Conservation (phyloP, 352 stramenopile species). For the Globisporangium uncinulatum region DNA sequence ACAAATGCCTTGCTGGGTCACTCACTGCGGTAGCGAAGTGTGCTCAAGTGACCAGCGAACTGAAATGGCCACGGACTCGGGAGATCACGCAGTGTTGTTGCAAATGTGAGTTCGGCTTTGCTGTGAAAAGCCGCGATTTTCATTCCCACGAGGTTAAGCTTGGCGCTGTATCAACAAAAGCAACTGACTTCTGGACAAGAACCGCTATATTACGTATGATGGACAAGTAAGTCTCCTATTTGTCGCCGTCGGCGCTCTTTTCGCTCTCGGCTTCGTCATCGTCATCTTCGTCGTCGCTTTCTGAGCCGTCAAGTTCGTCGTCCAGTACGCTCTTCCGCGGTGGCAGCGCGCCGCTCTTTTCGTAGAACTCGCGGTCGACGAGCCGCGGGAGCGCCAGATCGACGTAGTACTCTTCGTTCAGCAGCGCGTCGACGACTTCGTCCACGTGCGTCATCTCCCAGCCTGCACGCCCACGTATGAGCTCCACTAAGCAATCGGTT, state of each 20-base stretch:
- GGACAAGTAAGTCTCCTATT: too few relatives aligned
- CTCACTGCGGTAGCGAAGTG: too few relatives aligned
- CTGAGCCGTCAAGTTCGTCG: conserved; percentile 51
- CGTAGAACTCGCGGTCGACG: conserved; percentile 79
- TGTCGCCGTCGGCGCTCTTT: neutral
- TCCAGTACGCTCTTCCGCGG: conserved; percentile 67
- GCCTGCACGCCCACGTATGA: conserved; percentile 20
- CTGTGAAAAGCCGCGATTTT: too few relatives aligned
- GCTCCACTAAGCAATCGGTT: neutral
- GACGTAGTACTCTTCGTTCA: conserved; percentile 90
- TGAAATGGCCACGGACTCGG: too few relatives aligned
- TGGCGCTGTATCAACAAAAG: too few relatives aligned
- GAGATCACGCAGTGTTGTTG: too few relatives aligned
- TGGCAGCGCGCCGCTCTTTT: conserved; percentile 63
- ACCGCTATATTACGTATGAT: too few relatives aligned
- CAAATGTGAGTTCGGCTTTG: too few relatives aligned
- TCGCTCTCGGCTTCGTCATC: neutral
- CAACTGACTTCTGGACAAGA: too few relatives aligned
- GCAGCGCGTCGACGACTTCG: conserved; percentile 93
- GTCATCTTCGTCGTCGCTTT: conserved; percentile 14
- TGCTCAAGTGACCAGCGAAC: too few relatives aligned
- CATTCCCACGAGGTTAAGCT: too few relatives aligned
- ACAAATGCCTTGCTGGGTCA: too few relatives aligned
- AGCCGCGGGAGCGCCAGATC: conserved; percentile 94
- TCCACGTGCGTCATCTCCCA: conserved; percentile 95